phyloP scores from a whole-genome alignment of 331 rosid species.

The Malus hybrid region DNA sequence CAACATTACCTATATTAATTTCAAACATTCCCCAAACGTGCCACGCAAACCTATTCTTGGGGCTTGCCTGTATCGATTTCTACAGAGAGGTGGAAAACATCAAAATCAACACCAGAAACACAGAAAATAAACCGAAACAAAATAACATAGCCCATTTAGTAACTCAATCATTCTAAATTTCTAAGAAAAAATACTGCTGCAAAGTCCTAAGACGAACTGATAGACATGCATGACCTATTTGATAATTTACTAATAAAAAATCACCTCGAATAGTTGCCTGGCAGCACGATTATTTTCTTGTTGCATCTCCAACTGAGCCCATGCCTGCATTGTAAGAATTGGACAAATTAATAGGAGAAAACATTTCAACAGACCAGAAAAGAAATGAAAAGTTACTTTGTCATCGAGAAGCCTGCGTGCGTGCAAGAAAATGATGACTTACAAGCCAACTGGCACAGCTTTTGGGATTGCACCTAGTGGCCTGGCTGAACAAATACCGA shows the following conservation, averaged over 20 bases:
- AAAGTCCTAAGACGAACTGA: background rate
- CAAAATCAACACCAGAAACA: background rate
- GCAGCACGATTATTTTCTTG: conserved; percentile 67
- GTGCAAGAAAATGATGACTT: conserved; percentile 28
- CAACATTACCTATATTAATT: conserved; percentile 63
- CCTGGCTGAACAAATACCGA: conserved; percentile 75
- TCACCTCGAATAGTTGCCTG: conserved; percentile 80
- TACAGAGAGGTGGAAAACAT: conserved; percentile 21
- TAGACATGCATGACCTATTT: background rate
- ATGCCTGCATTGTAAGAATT: conserved; percentile 43
- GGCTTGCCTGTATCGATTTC: conserved; percentile 93
- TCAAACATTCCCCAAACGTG: conserved; percentile 98
- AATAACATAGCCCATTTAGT: background rate
- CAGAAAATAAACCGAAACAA: background rate
- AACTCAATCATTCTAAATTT: background rate
- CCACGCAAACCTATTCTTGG: conserved; percentile 95
- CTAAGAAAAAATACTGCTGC: background rate
- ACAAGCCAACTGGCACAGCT: conserved; percentile 99
- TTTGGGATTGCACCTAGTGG: conserved; percentile 76
- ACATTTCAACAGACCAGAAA: conserved; percentile 3
- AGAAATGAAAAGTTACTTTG: conserved; percentile 6
- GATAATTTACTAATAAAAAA: background rate
- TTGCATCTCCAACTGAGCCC: conserved; percentile 96
- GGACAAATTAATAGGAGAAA: background rate
- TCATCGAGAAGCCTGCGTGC: background rate